phyloP scores from a whole-genome alignment of 2,329 filamentous ascomycete species.

The Aspergillus vadensis region DNA sequence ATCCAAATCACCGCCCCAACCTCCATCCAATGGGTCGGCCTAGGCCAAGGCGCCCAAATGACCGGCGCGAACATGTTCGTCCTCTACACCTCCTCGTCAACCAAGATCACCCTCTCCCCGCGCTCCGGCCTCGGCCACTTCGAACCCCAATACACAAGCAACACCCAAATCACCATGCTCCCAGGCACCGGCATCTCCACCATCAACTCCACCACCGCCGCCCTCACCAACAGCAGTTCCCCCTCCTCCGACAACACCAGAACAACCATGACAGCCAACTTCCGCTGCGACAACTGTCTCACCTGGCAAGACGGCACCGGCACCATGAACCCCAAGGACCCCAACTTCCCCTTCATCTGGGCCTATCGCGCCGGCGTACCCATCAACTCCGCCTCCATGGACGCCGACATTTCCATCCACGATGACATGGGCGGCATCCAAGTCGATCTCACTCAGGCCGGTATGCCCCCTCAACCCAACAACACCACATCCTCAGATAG shows the following conservation, averaged over 20 bases:
- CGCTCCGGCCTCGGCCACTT: slow-evolving; percentile 53
- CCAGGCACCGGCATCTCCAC: slow-evolving; percentile 59
- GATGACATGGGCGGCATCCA: slow-evolving; percentile 24
- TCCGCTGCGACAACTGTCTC: slow-evolving; percentile 44
- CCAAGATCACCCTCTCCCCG: slow-evolving; percentile 65
- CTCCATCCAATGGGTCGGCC: slow-evolving; percentile 54
- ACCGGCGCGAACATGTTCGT: slow-evolving; percentile 62
- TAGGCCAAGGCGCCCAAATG: slow-evolving; percentile 62
- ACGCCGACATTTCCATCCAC: slow-evolving; percentile 25
- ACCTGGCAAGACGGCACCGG: slow-evolving; percentile 23
- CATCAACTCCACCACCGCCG: slow-evolving; percentile 23
- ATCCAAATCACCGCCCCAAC: slow-evolving; percentile 58
- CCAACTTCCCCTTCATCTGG: slow-evolving; percentile 33
- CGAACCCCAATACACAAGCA: slow-evolving; percentile 51
- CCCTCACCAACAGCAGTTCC: slow-evolving; percentile 52
- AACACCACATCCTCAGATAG: no score
- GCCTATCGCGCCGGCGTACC: slow-evolving; percentile 27
- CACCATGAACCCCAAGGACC: slow-evolving; percentile 17
- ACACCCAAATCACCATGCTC: slow-evolving; percentile 56
- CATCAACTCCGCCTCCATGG: slow-evolving; percentile 24
- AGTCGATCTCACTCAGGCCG: slow-evolving; percentile 27
- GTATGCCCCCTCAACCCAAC: background rate
- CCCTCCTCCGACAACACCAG: slow-evolving; percentile 28
- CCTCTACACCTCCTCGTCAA: slow-evolving; percentile 57
- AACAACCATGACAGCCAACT: slow-evolving; percentile 60